A percentile compares a stretch with the other conserved stretches of the same genome.
phyloP scores from a whole-genome alignment of 163 green algal species.

The Picocystis sp. region DNA sequence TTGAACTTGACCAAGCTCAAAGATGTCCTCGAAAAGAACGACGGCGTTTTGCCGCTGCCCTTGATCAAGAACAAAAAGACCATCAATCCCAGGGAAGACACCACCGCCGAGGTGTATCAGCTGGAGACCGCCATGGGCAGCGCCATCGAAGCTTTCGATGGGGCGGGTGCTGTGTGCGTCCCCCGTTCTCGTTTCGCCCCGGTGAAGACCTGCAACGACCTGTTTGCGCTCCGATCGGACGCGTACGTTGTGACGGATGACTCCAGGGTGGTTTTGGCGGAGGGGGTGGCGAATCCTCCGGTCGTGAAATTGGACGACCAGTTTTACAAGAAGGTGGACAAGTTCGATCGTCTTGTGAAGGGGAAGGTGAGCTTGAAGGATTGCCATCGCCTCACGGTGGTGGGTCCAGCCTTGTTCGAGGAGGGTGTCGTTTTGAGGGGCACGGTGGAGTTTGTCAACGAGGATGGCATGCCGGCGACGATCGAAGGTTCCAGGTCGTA shows the following conservation, averaged over 20 bases:
- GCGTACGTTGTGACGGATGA: conserved; percentile 27
- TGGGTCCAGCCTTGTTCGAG: conserved; percentile 49
- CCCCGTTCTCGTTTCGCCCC: conserved; percentile 74
- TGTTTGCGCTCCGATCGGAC: conserved; percentile 68
- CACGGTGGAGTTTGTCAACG: too few relatives aligned
- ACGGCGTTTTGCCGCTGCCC: conserved; percentile 56
- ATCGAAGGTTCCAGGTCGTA: too few relatives aligned
- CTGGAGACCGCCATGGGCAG: conserved; percentile 81
- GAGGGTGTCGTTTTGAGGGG: conserved; percentile 14
- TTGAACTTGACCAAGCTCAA: conserved; percentile 54
- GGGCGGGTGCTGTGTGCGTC: conserved; percentile 66
- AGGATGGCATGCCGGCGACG: too few relatives aligned
- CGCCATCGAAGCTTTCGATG: conserved; percentile 79
- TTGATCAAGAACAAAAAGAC: conserved; percentile 95
- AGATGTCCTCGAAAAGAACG: conserved; percentile 28
- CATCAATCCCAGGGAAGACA: conserved; percentile 58
- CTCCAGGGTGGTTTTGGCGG: conserved; percentile 27
- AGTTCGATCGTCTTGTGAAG: conserved; percentile 50
- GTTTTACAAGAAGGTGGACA: conserved; percentile 84
- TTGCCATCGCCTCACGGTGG: conserved; percentile 48
- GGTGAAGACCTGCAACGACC: conserved; percentile 84
- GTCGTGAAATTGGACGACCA: conserved; percentile 73
- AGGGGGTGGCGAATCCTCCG: conserved; percentile 23
- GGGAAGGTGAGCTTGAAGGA: conserved; percentile 33
- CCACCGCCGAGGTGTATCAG: conserved; percentile 54